phyloP scores from a whole-genome alignment of 768 basidiomycete genomes.

The Boletus rubescentipes region DNA sequence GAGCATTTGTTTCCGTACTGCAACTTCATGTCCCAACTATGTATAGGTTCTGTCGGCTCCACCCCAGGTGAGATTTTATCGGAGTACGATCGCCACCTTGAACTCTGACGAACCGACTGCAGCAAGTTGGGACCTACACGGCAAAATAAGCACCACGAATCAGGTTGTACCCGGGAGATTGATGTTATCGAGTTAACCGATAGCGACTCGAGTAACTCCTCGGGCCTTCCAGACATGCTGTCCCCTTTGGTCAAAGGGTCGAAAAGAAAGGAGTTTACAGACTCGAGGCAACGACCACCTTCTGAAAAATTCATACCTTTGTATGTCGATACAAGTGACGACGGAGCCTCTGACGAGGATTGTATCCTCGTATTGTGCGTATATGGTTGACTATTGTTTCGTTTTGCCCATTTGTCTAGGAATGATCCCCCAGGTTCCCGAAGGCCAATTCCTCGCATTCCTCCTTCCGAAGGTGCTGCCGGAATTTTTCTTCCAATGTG shows the following conservation, averaged over 20 bases:
- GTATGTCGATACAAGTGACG: constrained; percentile 33
- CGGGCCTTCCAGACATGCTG: constrained; percentile 23
- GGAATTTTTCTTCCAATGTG: not conserved
- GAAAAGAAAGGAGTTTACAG: not conserved
- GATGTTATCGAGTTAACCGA: constrained; percentile 34
- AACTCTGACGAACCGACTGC: not conserved
- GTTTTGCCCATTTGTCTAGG: constrained; percentile 18
- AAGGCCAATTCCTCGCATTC: constrained; percentile 40
- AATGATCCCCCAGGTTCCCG: constrained; percentile 51
- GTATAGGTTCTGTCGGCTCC: constrained; percentile 9
- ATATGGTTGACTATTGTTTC: not conserved
- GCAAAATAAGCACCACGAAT: not conserved
- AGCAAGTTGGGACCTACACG: constrained; percentile 4
- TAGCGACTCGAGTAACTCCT: constrained; percentile 23
- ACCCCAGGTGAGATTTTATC: constrained; percentile 11
- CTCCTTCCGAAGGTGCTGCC: constrained; percentile 1
- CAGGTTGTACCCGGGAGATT: not conserved
- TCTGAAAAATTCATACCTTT: constrained; percentile 17
- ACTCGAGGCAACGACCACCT: constrained; percentile 4
- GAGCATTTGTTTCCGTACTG: constrained; percentile 11
- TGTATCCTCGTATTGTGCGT: constrained; percentile 42
- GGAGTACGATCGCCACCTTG: not conserved
- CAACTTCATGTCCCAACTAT: not conserved
- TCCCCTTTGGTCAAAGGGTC: constrained; percentile 23
- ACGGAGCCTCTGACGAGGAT: constrained; percentile 33